Evolutionary conservation across 1,139 yeast genomes (phyloP), one percentile per base, ranked within the genome.

Genomic region (Lodderomyces pseudojiufengensis): DNA sequence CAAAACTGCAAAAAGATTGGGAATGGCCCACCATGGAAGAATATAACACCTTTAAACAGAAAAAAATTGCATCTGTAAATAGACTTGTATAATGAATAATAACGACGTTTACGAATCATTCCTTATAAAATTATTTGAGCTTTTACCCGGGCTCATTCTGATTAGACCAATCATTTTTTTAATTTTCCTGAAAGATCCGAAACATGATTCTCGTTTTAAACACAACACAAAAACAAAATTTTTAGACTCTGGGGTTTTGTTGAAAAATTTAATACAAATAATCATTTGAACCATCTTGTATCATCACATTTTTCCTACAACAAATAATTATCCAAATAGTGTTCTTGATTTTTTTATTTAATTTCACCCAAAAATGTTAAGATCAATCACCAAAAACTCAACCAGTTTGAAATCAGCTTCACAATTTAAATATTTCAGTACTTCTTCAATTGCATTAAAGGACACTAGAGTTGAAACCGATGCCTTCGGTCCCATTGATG

Each of bases 401-500:
- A 22, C 22, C 11, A 26, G 23, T 24, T 16, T 33, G 20, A 40
- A 34, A 23, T 40, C 46, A 18, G 36, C 37, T 29, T 33, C 41
- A 25, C 32, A 43, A 10, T 35, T 50, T 29, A 63, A 70, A 57
- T 35, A 50, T 38, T 56, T 66, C 43, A 49, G 65, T 20, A 40
- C 60, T 24, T 46, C 63, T 9, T 39, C 58, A 7, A 41, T 54
- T 28, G 45, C 55, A 32, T 46, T 57, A 39, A 48, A 54, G 36
- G 50, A 55, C 41, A 60, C 69, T 42, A 81, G 97, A 70, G 76
- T 76, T 42, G 98, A 92, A 63, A 76, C 88, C 41, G 98, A 92
- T 64, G 97, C 97, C 36, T 92, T 92, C 57, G 98, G 98, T 50
- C 95, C 86, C 57, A 84, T 92, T 54, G 85, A 85, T 56, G 97